Evolutionary conservation across 441 rosid species (phyloP).

Genomic region (Lepidium campestre): DNA sequence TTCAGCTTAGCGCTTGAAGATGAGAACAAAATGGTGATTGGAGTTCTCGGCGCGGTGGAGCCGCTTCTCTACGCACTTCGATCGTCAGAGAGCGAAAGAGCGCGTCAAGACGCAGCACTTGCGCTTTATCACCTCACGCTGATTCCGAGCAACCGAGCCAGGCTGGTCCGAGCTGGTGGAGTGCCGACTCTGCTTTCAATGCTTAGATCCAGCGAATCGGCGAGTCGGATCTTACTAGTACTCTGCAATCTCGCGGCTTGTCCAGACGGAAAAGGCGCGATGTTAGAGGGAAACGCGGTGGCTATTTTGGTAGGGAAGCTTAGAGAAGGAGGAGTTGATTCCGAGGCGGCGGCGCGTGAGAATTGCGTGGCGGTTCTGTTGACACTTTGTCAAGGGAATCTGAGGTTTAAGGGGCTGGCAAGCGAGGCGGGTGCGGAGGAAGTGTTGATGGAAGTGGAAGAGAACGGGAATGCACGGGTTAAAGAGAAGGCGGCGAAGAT

Average conservation of each 20-base stretch:
- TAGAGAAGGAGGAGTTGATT: slow-evolving; percentile 34
- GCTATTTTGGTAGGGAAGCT: slow-evolving; percentile 41
- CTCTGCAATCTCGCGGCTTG: slow-evolving; percentile 47
- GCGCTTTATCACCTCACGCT: slow-evolving; percentile 55
- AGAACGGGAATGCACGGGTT: slow-evolving; percentile 44
- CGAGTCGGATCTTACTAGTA: slow-evolving; percentile 35
- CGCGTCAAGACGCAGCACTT: slow-evolving; percentile 47
- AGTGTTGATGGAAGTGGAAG: slow-evolving; percentile 49
- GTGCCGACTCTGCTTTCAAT: slow-evolving; percentile 39
- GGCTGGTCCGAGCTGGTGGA: slow-evolving; percentile 44
- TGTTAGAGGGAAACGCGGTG: slow-evolving; percentile 57
- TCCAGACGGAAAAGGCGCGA: slow-evolving; percentile 45
- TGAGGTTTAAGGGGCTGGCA: slow-evolving; percentile 64
- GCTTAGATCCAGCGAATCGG: slow-evolving; percentile 36
- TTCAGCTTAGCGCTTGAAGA: slow-evolving; percentile 60
- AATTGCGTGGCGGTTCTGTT: slow-evolving; percentile 55
- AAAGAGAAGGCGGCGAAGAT: slow-evolving; percentile 55
- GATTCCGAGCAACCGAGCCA: slow-evolving; percentile 46
- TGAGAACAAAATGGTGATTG: slow-evolving; percentile 62
- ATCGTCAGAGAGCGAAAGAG: slow-evolving; percentile 36
- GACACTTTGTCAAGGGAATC: slow-evolving; percentile 49
- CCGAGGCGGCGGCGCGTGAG: slow-evolving; percentile 48
- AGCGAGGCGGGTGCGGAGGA: slow-evolving; percentile 47
- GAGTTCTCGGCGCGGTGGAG: slow-evolving; percentile 56
- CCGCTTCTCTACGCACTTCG: slow-evolving; percentile 57